phyloP scores from a whole-genome alignment of 805 yeast species.

The Priceomyces fermenticarens region DNA sequence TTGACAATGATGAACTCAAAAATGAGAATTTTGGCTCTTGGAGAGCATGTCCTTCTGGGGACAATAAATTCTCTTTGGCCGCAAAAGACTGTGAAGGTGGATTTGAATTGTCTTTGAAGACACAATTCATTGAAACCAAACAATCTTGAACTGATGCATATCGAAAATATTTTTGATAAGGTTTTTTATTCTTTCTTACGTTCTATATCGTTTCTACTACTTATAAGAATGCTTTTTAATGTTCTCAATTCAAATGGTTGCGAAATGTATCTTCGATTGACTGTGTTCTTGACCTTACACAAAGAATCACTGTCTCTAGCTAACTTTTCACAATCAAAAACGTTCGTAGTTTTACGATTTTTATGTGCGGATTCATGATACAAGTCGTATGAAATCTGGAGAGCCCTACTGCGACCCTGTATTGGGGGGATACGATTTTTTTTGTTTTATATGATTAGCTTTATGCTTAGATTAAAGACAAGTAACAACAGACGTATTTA shows the following conservation, averaged over 20 bases:
- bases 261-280: not conserved
- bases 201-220: not conserved
- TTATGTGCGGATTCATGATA: too few relatives aligned
- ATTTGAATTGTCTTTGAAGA: constrained; percentile 16
- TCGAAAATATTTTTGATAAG: not conserved
- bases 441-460: too few relatives aligned
- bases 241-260: constrained; percentile 1
- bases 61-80: constrained; percentile 21
- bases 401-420: too few relatives aligned
- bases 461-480: too few relatives aligned
- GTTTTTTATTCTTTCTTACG: not conserved
- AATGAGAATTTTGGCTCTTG: constrained; percentile 33
- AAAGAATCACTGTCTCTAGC: too few relatives aligned
- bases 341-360: too few relatives aligned
- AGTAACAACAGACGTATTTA: too few relatives aligned
- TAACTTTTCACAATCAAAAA: too few relatives aligned
- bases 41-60: constrained; percentile 36
- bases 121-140: not conserved
- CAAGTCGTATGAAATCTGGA: too few relatives aligned
- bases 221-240: not conserved
- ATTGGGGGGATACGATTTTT: too few relatives aligned
- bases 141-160: not conserved
- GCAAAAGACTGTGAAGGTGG: constrained; percentile 27
- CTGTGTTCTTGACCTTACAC: too few relatives aligned
- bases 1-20: constrained; percentile 33